Percentiles rank a stretch among this genome's conserved stretches.
Conservation (phyloP, 257 asterid genomes). For the Leptodermis oblonga region DNA sequence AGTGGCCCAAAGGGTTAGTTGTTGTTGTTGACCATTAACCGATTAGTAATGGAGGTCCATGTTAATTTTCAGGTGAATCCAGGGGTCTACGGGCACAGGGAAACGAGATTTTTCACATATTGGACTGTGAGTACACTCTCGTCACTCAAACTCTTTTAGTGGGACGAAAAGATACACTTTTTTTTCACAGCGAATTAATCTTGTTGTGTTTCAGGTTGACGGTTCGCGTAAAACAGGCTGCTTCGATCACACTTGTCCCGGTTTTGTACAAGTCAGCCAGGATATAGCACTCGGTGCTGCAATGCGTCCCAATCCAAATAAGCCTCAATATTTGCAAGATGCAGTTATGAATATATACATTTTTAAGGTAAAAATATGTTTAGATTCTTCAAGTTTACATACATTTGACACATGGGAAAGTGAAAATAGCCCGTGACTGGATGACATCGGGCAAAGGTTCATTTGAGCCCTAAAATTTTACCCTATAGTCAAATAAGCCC, state of each 20-base stretch:
- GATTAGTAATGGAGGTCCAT: background rate
- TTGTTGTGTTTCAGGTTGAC: background rate
- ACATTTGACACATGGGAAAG: no score
- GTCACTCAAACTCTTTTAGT: no score
- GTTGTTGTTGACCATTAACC: no score
- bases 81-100: background rate
- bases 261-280: background rate
- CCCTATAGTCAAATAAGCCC: no score
- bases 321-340: background rate
- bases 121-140: background rate
- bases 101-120: background rate
- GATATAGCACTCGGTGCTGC: constrained; percentile 1
- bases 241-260: constrained; percentile 4
- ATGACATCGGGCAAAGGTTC: no score
- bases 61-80: background rate
- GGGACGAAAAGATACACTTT: no score
- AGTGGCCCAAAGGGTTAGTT: no score
- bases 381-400: no score
- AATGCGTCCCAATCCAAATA: background rate
- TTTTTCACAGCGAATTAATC: no score
- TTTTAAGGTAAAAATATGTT: background rate
- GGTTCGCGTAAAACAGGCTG: background rate
- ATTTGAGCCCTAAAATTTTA: no score
- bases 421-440: no score
- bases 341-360: background rate